Base-by-base conservation (phyloP, 1,284 basidiomycete genomes). In the Sutorius eximius region DNA sequence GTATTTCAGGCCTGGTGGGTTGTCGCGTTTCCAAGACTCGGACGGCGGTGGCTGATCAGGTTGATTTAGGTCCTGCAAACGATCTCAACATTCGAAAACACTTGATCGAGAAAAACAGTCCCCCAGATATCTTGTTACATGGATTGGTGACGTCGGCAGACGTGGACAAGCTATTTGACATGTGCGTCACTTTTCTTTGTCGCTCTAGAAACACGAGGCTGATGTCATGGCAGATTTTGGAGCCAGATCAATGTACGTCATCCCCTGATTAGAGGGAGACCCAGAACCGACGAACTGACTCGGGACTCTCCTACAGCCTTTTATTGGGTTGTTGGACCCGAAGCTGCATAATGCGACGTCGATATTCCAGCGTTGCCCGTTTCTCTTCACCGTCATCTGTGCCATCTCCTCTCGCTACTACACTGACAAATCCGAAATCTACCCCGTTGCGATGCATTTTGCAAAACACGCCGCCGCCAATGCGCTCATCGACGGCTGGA, bases 391-490 rank as follows among this genome's bases (percentile, higher is more conserved):
- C 42, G 89, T 90, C 55, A 80, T 92, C 42, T 91, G 89, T 58
- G 89, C 89, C 12, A 82, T 91, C 51, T 82, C 89, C 0, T 89
- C 87, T 0, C 77, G 89, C 22, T 90, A 88, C 65, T 88, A 89
- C 65, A 65, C 77, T 5, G 84, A 85, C 46, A 91, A 89, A 63
- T 86, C 87, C 0, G 86, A 89, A 65, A 86, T 91, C 48, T 91
- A 91, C 63, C 86, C 87, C 3, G 86, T 91, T 59, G 89, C 89
- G 10, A 92, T 92, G 90, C 89, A 91, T 67, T 91, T 91, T 58
- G 89, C 90, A 2, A 90, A 89, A 64, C 85, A 87, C 56, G 86
- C 89, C 0, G 89, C 88, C 2, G 87, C 89, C 2, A 88, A 85
- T 57, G 86, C 87, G 8, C 76, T 92, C 41, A 86, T 89, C 49